Conservation (phyloP, 2,329 filamentous ascomycete species). For the Mariannaea sp. region DNA sequence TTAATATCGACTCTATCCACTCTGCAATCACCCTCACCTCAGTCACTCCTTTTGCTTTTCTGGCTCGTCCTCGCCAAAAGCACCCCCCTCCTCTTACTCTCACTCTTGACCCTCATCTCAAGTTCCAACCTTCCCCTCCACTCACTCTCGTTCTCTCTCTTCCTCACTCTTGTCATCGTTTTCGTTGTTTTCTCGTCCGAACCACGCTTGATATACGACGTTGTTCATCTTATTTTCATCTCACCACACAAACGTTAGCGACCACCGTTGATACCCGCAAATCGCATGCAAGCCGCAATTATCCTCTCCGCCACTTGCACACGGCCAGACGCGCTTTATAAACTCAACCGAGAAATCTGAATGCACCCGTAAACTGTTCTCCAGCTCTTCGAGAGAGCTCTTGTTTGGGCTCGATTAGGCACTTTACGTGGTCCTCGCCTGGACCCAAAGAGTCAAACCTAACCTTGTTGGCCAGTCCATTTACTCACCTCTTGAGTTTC, state of each 20-base stretch:
- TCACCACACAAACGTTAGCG: constrained; percentile 15
- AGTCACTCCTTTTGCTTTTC: constrained; percentile 47
- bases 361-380: constrained; percentile 43
- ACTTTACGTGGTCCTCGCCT: constrained; percentile 28
- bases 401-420: constrained; percentile 34
- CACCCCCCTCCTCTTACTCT: constrained; percentile 33
- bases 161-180: constrained; percentile 18
- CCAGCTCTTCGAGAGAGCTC: constrained; percentile 46
- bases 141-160: constrained; percentile 18
- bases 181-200: constrained; percentile 16
- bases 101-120: constrained; percentile 21
- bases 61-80: constrained; percentile 31
- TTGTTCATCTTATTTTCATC: constrained; percentile 12
- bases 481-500: constrained; percentile 24
- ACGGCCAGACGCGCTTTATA: constrained; percentile 20
- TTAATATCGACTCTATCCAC: constrained; percentile 47
- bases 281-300: constrained; percentile 20
- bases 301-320: constrained; percentile 19
- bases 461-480: constrained; percentile 29
- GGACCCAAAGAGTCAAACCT: constrained; percentile 26
- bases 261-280: constrained; percentile 1
- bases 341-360: constrained; percentile 36
- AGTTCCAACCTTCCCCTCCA: constrained; percentile 16
- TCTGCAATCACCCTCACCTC: constrained; percentile 46
- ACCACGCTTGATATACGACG: constrained; percentile 8